A percentile compares a stretch with the other conserved stretches of the same genome.
Evolutionary conservation across 345 rosid species (phyloP).

Genomic region (Eucalyptus sp.): DNA sequence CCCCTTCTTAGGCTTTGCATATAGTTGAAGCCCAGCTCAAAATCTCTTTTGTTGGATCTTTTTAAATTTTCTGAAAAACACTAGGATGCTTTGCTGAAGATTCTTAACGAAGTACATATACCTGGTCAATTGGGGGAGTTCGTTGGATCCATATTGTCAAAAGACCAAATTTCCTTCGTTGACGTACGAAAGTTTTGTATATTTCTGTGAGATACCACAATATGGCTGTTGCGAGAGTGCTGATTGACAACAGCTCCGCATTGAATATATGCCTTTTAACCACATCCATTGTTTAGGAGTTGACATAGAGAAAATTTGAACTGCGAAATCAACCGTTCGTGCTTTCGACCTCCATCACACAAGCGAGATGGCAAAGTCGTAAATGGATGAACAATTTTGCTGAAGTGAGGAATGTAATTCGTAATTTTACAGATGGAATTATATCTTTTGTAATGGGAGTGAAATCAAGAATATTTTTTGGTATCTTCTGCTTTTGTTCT

Average conservation of each 20-base stretch:
- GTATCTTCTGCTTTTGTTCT: not conserved
- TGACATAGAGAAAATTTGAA: no score
- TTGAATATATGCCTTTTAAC: not conserved
- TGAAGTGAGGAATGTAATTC: not conserved
- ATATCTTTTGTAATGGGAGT: not conserved
- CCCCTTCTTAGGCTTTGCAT: no score
- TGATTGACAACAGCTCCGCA: fast-evolving
- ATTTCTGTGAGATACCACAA: not conserved
- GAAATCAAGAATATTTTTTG: not conserved
- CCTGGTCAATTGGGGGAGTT: not conserved
- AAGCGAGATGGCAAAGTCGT: not conserved
- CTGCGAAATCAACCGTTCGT: not conserved
- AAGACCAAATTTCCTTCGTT: not conserved
- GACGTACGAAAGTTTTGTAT: not conserved
- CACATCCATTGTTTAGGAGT: not conserved
- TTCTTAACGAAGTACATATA: no score
- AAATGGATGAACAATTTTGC: not conserved
- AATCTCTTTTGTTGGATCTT: no score
- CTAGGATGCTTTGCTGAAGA: not conserved
- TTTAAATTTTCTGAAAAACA: not conserved
- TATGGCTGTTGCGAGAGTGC: not conserved
- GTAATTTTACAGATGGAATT: not conserved
- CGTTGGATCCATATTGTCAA: not conserved
- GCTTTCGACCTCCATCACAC: not conserved
- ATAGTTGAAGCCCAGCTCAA: slow-evolving; percentile 36